Base-by-base conservation (phyloP, 2,329 filamentous ascomycete species). In the Xylariaceae sp. region DNA sequence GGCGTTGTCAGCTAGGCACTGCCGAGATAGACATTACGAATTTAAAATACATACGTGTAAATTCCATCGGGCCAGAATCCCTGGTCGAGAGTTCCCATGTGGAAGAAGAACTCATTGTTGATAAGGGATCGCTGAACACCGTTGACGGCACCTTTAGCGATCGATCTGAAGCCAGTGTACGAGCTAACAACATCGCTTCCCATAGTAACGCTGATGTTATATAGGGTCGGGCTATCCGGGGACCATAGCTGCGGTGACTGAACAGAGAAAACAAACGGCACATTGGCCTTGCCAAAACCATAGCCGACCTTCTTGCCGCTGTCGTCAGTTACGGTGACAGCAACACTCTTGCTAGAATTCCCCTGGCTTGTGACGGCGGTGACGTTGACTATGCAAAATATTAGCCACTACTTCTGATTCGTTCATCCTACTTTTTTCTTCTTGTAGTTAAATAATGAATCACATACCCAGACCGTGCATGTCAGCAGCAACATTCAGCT, bases 21-120 rank as follows among this genome's bases (percentile, higher is more conserved):
- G 8, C 14, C 25, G 14, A 14, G 25, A 29, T 8, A 29, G 8
- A 14, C 25, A 29, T 8, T 29, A 29, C 8, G 25, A 29, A 29
- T 12, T 12, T 32, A 8, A 32, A 32, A 32, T 5, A 4, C 27
- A 32, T 32, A 32, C 27, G n/a, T n/a, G n/a, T n/a, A n/a, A n/a
- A n/a, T 67, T 0, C 84, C 84, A 56, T 87, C 83, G 0, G 83
- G 83, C 83, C 83, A 87, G 61, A 72, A 86, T 0, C 84, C 84
- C 55, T 88, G 84, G 46, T 88, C 84, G 0, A 88, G 69, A 0
- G 83, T 83, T 3, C 82, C 83, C 41, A 86, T 83, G 34, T 77
- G 71, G 61, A 87, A 88, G 11, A 80, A 67, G 32, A 85, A 85
- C 43, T 85, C 70, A n/a, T 80, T 82, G 50, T 88, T 88, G 32